Evolutionary conservation across 2,329 filamentous ascomycete genomes (phyloP).

Genomic region (Colletotrichum camelliae): DNA sequence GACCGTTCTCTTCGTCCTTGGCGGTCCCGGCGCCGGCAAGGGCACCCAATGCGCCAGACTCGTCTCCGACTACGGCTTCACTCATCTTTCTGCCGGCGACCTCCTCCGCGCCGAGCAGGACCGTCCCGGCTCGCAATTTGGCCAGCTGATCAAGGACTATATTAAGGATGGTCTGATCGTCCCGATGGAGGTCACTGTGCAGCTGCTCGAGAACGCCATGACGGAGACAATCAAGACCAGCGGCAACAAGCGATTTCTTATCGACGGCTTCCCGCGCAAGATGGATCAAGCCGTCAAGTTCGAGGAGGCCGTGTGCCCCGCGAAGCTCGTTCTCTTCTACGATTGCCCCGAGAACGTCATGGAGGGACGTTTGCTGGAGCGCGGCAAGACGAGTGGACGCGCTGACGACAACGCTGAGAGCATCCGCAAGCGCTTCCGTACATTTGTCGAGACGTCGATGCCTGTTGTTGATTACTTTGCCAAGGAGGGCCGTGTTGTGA

Average conservation of each 20-base stretch:
- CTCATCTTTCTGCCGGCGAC: slow-evolving; percentile 91
- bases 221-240: slow-evolving; percentile 63
- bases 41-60: slow-evolving; percentile 94
- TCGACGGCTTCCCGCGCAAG: slow-evolving; percentile 90
- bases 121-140: slow-evolving; percentile 84
- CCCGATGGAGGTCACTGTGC: slow-evolving; percentile 97
- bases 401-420: slow-evolving; percentile 94
- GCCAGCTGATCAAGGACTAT: slow-evolving; percentile 88
- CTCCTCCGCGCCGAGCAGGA: slow-evolving; percentile 93
- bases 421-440: slow-evolving; percentile 95
- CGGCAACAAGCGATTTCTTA: slow-evolving; percentile 71
- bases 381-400: slow-evolving; percentile 91
- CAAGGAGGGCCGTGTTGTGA: slow-evolving; percentile 77
- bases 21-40: slow-evolving; percentile 94
- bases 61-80: slow-evolving; percentile 87
- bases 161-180: slow-evolving; percentile 96
- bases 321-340: slow-evolving; percentile 88
- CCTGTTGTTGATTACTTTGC: slow-evolving; percentile 90
- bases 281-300: slow-evolving; percentile 97
- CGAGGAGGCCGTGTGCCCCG: slow-evolving; percentile 85
- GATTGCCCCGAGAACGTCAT: slow-evolving; percentile 92
- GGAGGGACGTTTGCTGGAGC: slow-evolving; percentile 81
- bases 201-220: slow-evolving; percentile 95
- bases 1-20: slow-evolving; percentile 95
- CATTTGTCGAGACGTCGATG: slow-evolving; percentile 96